Evolutionary conservation across 163 green algal species (phyloP).

Genomic region (Volvox carteri): DNA sequence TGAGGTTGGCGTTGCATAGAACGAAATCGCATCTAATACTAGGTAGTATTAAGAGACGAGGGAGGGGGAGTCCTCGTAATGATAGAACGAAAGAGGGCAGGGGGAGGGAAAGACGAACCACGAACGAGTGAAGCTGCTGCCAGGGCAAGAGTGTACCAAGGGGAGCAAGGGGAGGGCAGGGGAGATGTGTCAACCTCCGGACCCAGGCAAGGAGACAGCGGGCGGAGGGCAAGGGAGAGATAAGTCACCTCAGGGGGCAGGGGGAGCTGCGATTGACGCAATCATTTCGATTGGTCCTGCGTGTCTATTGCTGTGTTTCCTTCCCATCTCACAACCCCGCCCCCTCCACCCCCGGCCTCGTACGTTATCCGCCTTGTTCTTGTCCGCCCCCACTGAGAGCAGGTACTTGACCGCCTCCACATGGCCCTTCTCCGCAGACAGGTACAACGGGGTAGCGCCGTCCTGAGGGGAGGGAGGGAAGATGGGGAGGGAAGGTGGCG

Average conservation of each 20-base stretch:
- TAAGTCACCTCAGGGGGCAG: background rate
- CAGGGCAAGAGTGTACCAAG: too few species aligned
- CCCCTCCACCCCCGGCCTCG: background rate
- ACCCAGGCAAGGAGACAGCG: background rate
- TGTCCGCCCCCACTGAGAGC: constrained; percentile 1
- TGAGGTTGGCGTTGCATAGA: too few species aligned
- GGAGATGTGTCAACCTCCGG: background rate
- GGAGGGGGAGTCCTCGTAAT: background rate
- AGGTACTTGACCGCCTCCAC: background rate
- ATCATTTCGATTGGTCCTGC: too few species aligned
- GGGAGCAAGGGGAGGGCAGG: background rate
- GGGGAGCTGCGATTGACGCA: background rate
- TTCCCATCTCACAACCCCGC: background rate
- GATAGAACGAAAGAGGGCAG: background rate
- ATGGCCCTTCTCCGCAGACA: constrained; percentile 18
- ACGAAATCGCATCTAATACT: too few species aligned
- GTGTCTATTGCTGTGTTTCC: background rate
- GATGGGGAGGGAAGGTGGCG: background rate
- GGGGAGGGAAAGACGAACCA: background rate
- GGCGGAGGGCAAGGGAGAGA: background rate
- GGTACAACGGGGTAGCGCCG: constrained; percentile 7
- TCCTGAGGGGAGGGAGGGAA: background rate
- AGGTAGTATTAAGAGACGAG: too few species aligned
- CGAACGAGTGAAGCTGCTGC: background rate
- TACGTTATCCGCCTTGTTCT: constrained; percentile 14